These are phyloP conservation scores for Stephania cephalantha DNA, from an alignment of 164 flowering plant genomes.

Conservation along the genomic window DNA sequence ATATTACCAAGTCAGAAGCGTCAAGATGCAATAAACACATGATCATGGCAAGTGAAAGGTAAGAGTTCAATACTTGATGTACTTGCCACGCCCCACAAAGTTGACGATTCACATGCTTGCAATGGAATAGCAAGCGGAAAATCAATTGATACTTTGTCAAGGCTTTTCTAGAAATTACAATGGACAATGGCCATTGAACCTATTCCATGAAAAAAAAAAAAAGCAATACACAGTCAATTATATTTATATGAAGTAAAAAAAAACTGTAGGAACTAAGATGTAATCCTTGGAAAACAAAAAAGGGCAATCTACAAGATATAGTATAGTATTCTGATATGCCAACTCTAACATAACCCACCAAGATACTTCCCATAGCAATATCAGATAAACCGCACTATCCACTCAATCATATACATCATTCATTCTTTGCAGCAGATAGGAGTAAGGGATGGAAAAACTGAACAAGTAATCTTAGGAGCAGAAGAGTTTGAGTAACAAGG, in stretches of 20 bases:
- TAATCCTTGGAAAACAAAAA: background rate
- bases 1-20: conserved; percentile 2
- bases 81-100: conserved; percentile 98
- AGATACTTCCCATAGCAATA: background rate
- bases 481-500: no score
- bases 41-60: conserved; percentile 8
- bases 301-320: background rate
- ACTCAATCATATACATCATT: background rate
- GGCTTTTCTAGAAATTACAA: conserved; percentile 86
- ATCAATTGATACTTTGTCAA: conserved; percentile 84
- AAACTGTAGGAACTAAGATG: background rate
- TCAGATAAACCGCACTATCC: background rate
- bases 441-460: background rate
- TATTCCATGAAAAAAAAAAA: conserved; percentile 20
- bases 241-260: background rate
- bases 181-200: conserved; percentile 91
- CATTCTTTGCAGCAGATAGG: background rate
- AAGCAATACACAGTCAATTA: background rate
- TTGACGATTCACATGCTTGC: conserved; percentile 91
- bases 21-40: background rate
- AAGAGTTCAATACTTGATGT: conserved; percentile 68
- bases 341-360: background rate
- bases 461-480: background rate
- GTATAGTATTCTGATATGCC: background rate
- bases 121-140: conserved; percentile 85